Conservation (phyloP, 1,284 basidiomycete species). For the Moniliophthora roreri region DNA sequence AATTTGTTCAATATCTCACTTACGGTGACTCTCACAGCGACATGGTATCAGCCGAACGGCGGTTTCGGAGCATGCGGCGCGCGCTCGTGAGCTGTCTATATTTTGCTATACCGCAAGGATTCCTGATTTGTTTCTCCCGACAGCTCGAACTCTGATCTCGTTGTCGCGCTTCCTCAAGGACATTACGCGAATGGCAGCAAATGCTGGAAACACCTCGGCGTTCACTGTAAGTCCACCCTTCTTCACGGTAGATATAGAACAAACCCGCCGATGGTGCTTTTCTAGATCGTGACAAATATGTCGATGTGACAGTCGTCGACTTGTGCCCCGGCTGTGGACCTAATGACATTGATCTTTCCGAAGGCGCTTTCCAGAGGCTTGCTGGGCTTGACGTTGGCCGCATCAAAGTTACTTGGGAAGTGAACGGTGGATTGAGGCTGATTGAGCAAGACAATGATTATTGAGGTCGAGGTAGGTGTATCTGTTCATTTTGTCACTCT, state of each 20-base stretch:
- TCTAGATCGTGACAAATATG: slow-evolving; percentile 27
- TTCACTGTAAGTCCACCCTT: background rate
- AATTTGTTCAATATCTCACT: background rate
- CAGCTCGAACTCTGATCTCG: background rate
- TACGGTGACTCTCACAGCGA: background rate
- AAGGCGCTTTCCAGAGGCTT: slow-evolving; percentile 33
- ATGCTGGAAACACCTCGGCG: background rate
- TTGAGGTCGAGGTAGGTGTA: no score
- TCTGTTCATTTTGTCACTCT: no score
- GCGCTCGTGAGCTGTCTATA: no score
- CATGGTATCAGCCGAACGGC: background rate
- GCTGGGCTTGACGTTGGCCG: no score
- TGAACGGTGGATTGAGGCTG: background rate
- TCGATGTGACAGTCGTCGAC: slow-evolving; percentile 28
- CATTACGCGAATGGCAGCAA: background rate
- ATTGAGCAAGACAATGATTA: background rate
- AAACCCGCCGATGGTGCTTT: no score
- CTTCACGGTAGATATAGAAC: no score
- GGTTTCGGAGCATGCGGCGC: background rate
- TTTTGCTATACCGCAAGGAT: no score
- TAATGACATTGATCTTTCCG: slow-evolving; percentile 36
- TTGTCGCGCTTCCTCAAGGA: background rate
- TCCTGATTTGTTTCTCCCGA: no score
- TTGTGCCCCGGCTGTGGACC: slow-evolving; percentile 28
- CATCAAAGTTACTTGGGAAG: no score